Base-by-base conservation (phyloP, 148 eudicot species). In the Euryodendron excelsum region DNA sequence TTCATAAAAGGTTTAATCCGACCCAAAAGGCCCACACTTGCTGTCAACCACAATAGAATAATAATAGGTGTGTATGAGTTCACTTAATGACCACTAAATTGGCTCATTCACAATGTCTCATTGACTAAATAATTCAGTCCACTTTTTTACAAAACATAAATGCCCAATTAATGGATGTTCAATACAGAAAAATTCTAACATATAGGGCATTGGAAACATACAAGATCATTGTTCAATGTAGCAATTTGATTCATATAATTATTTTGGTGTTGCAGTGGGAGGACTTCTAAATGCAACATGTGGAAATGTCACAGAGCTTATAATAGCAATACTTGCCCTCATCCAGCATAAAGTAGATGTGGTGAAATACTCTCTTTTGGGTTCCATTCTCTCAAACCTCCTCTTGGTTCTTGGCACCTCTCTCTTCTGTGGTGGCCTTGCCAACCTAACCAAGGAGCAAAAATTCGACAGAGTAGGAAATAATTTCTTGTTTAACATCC, bases 251-350 rank as follows among this genome's bases (percentile, higher is more conserved):
- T 41, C 14, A 37, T 15, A 0, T 18, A 17, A 5, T 27, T 7
- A 21, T 44, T 62, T 70, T 31, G 33, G 33, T 70, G 48, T 33
- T 71, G 74, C 92, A 95, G 98, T 91, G 81, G 98, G 98, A 78
- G 97, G 98, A 68, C 94, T 95, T 25, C 78, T 95, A 67, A 95
- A 95, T 79, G 98, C 98, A 48, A 95, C 98, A 44, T 95, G 98
- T 72, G 98, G 98, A 58, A 95, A 95, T 90, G 98, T 88, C 2
- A 90, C 98, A 30, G 98, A 95, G 86, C 88, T 95, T 13, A 93
- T 95, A 80, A 95, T 95, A 86, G 96, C 98, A 60, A 86, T 93
- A 64, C 70, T 91, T 13, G 98, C 98, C 44, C 85, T 95, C 2
- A 48, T 81, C 30, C 81, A 93, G 27, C 73, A 85, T 75, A 95